Evolutionary conservation across 1,284 basidiomycete genomes (phyloP), one percentile per base, ranked within the genome.

Genomic region (Puccinia novopanici): DNA sequence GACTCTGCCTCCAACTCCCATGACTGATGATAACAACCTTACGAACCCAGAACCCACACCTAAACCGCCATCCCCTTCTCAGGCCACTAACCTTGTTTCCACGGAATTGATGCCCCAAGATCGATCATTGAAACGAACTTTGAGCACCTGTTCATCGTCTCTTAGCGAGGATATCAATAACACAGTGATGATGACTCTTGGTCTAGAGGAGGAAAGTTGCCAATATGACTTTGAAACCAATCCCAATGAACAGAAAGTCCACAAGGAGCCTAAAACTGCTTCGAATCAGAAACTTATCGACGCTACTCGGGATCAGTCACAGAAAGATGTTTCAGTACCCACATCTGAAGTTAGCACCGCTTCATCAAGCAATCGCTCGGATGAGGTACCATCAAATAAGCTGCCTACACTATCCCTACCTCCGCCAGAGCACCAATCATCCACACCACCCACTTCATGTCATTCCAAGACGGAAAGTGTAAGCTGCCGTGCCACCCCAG

Each of bases 171-270:
- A 70, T 37, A 50, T 70, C 9, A 54, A 70, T 24, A 37, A 50
- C 22, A 70, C 67, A 24, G 67, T 70, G 15, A 70, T 70, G 67
- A 70, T 70, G 67, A 54, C 67, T 48, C 45, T 70, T 6, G 67
- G 50, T 17, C 22, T 70, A n/a, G n/a, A n/a, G 22, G 50, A 70
- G 42, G 67, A 70, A 3, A 54, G n/a, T 50, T 70, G 4, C 30
- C 42, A 70, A 17, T 48, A 34, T n/a, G 59, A 63, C 9, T 34
- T 37, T 40, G 59, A 37, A 13, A 22, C 34, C 59, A 40, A 27
- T 50, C 50, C 67, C 42, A 50, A 45, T 9, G 27, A 50, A 10
- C 42, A 48, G 8, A 10, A 50, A 50, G 19, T 15, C 34, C 22
- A 17, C 59, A 70, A 50, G 27, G 42, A 13, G 4, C 42, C 10